Conservation (phyloP, 176 grass and related monocot genomes). For the Eragrostis nindensis region DNA sequence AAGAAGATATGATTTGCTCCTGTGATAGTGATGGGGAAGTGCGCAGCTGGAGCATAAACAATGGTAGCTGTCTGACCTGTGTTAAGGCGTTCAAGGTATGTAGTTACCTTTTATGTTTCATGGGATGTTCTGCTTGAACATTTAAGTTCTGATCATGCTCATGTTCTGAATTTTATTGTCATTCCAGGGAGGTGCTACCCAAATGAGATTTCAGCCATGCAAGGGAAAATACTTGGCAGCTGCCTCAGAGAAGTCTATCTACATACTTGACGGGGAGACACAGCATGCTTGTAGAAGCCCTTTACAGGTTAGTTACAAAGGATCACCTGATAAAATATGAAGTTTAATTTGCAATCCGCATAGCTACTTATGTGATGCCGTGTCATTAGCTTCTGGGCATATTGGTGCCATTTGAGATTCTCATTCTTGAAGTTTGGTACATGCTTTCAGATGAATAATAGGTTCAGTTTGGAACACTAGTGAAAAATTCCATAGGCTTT, state of each 20-base stretch:
- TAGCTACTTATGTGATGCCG: constrained; percentile 6
- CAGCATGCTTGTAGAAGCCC: constrained; percentile 61
- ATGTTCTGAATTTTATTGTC: constrained; percentile 22
- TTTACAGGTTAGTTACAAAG: constrained; percentile 63
- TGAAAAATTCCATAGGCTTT: not conserved
- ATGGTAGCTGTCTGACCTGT: constrained; percentile 75
- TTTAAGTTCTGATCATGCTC: constrained; percentile 26
- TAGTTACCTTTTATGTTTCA: constrained; percentile 6
- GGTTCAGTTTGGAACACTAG: not conserved
- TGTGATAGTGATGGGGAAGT: constrained; percentile 90
- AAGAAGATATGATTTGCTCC: constrained; percentile 98
- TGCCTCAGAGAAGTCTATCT: constrained; percentile 77
- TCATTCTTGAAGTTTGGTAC: constrained; percentile 1
- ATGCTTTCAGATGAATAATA: constrained; percentile 19
- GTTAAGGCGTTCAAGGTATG: constrained; percentile 82
- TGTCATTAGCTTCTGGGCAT: constrained; percentile 25
- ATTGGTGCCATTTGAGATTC: not conserved
- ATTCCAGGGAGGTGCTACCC: constrained; percentile 76
- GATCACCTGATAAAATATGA: not conserved
- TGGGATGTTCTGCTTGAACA: constrained; percentile 30
- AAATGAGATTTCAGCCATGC: constrained; percentile 95
- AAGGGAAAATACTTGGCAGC: constrained; percentile 92
- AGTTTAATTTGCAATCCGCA: not conserved
- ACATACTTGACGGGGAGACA: constrained; percentile 87
- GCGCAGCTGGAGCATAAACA: constrained; percentile 97